These are phyloP conservation scores for Paraphoma sp. DNA, from an alignment of 2,329 filamentous ascomycete species.

Conservation along the genomic window DNA sequence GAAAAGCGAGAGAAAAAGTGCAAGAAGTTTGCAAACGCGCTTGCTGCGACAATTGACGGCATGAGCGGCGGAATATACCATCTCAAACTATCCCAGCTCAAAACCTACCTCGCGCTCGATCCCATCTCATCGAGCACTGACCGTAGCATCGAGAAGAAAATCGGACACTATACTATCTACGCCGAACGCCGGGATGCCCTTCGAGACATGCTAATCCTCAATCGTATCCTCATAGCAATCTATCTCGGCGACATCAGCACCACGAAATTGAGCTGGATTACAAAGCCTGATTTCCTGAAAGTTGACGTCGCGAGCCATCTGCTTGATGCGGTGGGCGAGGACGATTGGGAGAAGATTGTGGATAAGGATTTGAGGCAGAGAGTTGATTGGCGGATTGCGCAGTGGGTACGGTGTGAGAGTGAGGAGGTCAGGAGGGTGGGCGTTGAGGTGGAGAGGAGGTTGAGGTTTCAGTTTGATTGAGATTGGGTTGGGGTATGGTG, in stretches of 20 bases:
- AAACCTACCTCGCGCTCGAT: constrained; percentile 2
- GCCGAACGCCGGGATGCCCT: constrained; percentile 2
- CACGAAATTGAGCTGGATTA: constrained; percentile 29
- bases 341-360: neutral
- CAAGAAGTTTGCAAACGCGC: constrained; percentile 21
- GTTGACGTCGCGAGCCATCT: constrained; percentile 32
- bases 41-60: constrained; percentile 17
- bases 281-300: constrained; percentile 24
- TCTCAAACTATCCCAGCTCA: constrained; percentile 13
- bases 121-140: neutral
- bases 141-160: neutral
- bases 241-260: constrained; percentile 31
- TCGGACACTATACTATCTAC: neutral
- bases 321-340: constrained; percentile 4
- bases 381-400: constrained; percentile 13
- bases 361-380: constrained; percentile 7
- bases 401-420: constrained; percentile 28
- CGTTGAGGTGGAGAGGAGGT: neutral
- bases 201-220: constrained; percentile 12
- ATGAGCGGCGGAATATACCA: constrained; percentile 26
- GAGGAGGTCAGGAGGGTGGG: constrained; percentile 35
- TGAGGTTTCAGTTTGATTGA: neutral
- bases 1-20: constrained; percentile 9
- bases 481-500: neutral
- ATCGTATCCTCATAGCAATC: constrained; percentile 19